Evolutionary conservation across 768 basidiomycete genomes (phyloP), one percentile per base, ranked within the genome.

Genomic region (Mycena rebaudengoi): DNA sequence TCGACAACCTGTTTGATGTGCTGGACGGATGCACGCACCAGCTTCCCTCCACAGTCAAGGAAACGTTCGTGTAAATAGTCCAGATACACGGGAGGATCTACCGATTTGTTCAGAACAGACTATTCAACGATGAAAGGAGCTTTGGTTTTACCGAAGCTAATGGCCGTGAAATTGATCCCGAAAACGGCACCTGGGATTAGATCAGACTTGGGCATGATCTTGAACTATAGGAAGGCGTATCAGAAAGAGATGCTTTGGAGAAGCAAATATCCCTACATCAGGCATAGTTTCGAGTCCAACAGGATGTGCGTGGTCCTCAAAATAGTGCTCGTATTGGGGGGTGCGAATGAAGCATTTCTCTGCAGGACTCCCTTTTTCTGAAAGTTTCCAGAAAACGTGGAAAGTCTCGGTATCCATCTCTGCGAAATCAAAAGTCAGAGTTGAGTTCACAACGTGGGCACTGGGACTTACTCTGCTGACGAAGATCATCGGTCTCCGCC

Each of bases 41-140:
- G 75, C 0, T 68, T 71, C 1, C 91, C 91, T n/a, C 90, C 90
- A 5, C 68, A 69, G 0, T 78, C 72, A 16, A 86, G 74, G 73
- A 94, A 89, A 7, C 85, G 86, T 3, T 80, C 69, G 29, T 87
- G 73, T 4, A 94, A 84, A 75, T 90, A 92, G 20, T 84, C 78
- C 54, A 92, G 75, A 70, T 92, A 94, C 5, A 76, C 70, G 0
- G 87, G 82, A 0, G 86, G 81, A 72, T 94, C 88, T 64, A 30
- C n/a, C n/a, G 26, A 21, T 11, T 32, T 21, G 5, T 14, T 51
- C 3, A 46, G 25, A 12, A 29, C 2, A 5, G 28, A 10, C 12
- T n/a, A 13, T 7, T 12, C 12, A 5, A 10, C 18, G 10, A 13
- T 18, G 46, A 32, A 41, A 51, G 3, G 7, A 56, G 33, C 25